Conservation (phyloP, 352 stramenopile species). For the Phytophthora citricola region DNA sequence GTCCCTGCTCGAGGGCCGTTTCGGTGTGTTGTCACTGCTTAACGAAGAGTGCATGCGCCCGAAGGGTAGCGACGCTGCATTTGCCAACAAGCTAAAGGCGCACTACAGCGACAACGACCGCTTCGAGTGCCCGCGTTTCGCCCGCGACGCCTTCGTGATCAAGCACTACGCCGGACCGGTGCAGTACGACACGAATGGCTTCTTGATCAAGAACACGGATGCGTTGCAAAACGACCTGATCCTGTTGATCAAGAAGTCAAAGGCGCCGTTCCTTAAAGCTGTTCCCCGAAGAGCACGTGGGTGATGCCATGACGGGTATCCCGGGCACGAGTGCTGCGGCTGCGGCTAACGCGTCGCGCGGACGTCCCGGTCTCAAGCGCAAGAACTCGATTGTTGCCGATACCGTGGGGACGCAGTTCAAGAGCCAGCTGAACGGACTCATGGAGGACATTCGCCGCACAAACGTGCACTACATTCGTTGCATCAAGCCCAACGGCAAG, state of each 20-base stretch:
- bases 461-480: slow-evolving; percentile 98
- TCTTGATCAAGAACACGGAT: slow-evolving; percentile 98
- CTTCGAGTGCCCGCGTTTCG: slow-evolving; percentile 86
- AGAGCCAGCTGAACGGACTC: slow-evolving; percentile 92
- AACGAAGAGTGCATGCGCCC: slow-evolving; percentile 95
- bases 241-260: slow-evolving; percentile 73
- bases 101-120: slow-evolving; percentile 91
- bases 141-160: slow-evolving; percentile 93
- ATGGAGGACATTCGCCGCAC: slow-evolving; percentile 96
- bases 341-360: slow-evolving; percentile 26
- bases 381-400: slow-evolving; percentile 86
- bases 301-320: slow-evolving; percentile 54
- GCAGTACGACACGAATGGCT: slow-evolving; percentile 93
- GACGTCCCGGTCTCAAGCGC: slow-evolving; percentile 58
- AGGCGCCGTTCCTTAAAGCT: slow-evolving; percentile 77
- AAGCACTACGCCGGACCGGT: slow-evolving; percentile 97
- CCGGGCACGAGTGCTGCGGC: slow-evolving; percentile 29
- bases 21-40: slow-evolving; percentile 92
- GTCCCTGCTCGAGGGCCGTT: slow-evolving; percentile 88
- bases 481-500: slow-evolving; percentile 98
- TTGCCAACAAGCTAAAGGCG: slow-evolving; percentile 89
- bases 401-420: slow-evolving; percentile 93
- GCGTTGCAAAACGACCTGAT: slow-evolving; percentile 94
- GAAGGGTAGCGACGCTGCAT: slow-evolving; percentile 85
- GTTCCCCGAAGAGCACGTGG: slow-evolving; percentile 75